Evolutionary conservation across 495 filamentous ascomycete genomes (phyloP).

Genomic region (Hypoxylon fuscum): DNA sequence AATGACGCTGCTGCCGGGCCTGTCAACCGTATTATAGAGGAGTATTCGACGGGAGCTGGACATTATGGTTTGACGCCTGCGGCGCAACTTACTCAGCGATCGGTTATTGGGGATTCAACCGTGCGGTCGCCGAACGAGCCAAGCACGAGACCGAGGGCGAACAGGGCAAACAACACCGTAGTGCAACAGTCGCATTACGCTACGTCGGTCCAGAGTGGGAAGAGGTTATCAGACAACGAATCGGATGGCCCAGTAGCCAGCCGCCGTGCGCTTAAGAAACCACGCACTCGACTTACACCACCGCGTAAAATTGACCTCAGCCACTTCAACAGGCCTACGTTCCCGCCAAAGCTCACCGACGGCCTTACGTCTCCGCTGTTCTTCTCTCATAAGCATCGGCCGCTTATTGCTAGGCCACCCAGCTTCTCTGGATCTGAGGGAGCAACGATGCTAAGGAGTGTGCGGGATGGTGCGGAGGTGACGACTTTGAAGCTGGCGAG

Average conservation of each 20-base stretch:
- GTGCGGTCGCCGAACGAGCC: constrained; percentile 32
- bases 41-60: constrained; percentile 38
- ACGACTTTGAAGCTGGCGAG: constrained; percentile 72
- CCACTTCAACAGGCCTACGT: constrained; percentile 36
- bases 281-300: constrained; percentile 41
- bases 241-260: constrained; percentile 23
- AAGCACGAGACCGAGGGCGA: constrained; percentile 19
- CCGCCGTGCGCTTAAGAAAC: constrained; percentile 37
- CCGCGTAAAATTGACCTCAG: constrained; percentile 46
- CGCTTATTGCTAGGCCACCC: constrained; percentile 57
- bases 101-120: constrained; percentile 26
- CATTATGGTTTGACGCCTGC: constrained; percentile 43
- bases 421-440: constrained; percentile 64
- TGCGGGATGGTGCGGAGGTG: constrained; percentile 59
- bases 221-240: constrained; percentile 39
- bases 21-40: constrained; percentile 34
- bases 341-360: constrained; percentile 35
- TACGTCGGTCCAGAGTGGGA: constrained; percentile 29
- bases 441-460: constrained; percentile 66
- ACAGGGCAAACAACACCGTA: constrained; percentile 14
- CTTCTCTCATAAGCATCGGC: constrained; percentile 62
- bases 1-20: constrained; percentile 33
- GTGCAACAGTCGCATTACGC: constrained; percentile 32
- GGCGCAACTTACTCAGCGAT: constrained; percentile 28
- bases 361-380: constrained; percentile 62